These are phyloP conservation scores for Thalassiosira exigua DNA, from an alignment of 352 stramenopile species.

Conservation along the genomic window DNA sequence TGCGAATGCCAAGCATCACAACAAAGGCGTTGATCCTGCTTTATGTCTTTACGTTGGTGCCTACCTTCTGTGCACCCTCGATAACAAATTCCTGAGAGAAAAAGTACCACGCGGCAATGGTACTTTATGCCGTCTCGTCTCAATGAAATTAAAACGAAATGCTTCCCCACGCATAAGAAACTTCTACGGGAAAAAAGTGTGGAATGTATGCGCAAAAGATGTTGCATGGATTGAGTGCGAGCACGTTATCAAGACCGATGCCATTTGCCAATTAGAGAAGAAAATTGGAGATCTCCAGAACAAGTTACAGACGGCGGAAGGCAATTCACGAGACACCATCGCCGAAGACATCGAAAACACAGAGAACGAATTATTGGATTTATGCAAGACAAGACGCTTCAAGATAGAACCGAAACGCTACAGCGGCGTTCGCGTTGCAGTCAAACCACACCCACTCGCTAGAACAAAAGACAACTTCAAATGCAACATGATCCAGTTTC, in stretches of 20 bases:
- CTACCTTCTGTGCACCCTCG: slow-evolving; percentile 29
- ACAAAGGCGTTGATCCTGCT: slow-evolving; percentile 32
- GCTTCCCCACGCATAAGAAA: neutral
- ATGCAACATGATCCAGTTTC: slow-evolving; percentile 17
- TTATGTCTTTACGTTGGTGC: slow-evolving; percentile 24
- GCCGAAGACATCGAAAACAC: neutral
- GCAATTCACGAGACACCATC: too few relatives aligned
- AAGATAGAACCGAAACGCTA: neutral
- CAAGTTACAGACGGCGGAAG: too few relatives aligned
- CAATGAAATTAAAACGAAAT: slow-evolving; percentile 15
- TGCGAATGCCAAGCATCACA: slow-evolving; percentile 4
- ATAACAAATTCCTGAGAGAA: slow-evolving; percentile 12
- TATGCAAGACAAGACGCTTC: neutral
- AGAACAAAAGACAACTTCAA: neutral
- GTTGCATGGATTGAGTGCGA: slow-evolving; percentile 32
- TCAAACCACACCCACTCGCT: neutral
- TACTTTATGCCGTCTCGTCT: slow-evolving; percentile 9
- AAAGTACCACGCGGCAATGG: slow-evolving; percentile 12
- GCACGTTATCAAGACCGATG: slow-evolving; percentile 14
- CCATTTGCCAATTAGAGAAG: slow-evolving; percentile 3
- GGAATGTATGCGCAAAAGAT: slow-evolving; percentile 11
- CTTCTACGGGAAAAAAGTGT: slow-evolving; percentile 33
- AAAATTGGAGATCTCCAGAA: too few relatives aligned
- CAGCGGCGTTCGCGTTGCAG: neutral
- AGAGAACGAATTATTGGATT: neutral